Evolutionary conservation across 805 yeast genomes (phyloP).

Genomic region (Metschnikowia shivogae): DNA sequence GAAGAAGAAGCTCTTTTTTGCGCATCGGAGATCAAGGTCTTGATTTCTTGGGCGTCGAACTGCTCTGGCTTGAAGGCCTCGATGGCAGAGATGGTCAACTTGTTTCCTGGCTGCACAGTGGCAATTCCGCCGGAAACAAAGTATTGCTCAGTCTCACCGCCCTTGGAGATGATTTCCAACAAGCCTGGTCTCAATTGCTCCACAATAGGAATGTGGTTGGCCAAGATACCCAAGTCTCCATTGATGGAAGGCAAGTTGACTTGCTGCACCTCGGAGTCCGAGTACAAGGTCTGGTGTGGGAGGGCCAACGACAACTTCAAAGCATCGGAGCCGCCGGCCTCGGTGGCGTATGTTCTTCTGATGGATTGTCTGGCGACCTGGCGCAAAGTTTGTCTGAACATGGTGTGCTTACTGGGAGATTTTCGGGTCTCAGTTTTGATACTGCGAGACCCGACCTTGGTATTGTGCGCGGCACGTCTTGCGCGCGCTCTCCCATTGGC

Average conservation of each 20-base stretch:
- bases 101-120: constrained; percentile 90
- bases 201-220: constrained; percentile 95
- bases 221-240: constrained; percentile 95
- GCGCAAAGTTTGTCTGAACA: constrained; percentile 65
- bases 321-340: constrained; percentile 55
- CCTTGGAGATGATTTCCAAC: constrained; percentile 80
- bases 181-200: constrained; percentile 97
- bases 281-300: constrained; percentile 74
- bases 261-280: constrained; percentile 56
- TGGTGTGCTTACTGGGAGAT: constrained; percentile 16
- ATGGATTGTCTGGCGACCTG: constrained; percentile 57
- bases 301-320: constrained; percentile 85
- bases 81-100: constrained; percentile 83
- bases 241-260: constrained; percentile 94
- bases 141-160: constrained; percentile 68
- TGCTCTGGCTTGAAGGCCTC: constrained; percentile 93
- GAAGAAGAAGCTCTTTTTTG: constrained; percentile 83
- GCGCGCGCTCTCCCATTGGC: constrained; percentile 32
- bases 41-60: constrained; percentile 76
- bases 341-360: constrained; percentile 90
- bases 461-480: constrained; percentile 17
- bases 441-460: constrained; percentile 11
- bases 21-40: constrained; percentile 83
- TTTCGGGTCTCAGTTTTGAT: constrained; percentile 4
- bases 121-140: constrained; percentile 97